Base-by-base conservation (phyloP, 2,329 filamentous ascomycete genomes). In the Ophiosphaerella narmari region DNA sequence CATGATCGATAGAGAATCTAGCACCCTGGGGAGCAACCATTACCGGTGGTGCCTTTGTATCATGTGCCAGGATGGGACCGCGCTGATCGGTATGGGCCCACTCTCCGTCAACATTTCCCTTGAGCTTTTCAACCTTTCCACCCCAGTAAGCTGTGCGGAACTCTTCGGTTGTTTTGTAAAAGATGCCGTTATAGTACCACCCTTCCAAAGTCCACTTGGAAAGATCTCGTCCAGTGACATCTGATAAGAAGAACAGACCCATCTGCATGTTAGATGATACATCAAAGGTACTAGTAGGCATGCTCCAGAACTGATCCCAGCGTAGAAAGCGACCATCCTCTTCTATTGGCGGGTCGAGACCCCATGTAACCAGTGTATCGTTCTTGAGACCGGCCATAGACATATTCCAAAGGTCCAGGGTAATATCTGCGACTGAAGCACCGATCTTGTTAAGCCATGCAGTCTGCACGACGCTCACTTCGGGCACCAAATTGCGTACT, bases 161-260 rank as follows among this genome's bases (percentile, higher is more conserved):
- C 5, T 72, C 74, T 16, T 80, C 72, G 2, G 76, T 77, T 2
- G 77, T 76, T 23, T 73, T 64, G 60, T 82, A 84, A 52, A 78
- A 78, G 13, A 79, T 65, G 39, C 76, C 75, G 52, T 84, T 79
- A 62, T 84, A 84, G 11, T 80, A 74, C 78, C 80, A 82, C 3
- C 78, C 78, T 23, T 75, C 68, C 0, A 82, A 59, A n/a, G 60
- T 68, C 81, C 82, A 84, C 43, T 77, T 67, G 9, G 71, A 72
- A 3, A 78, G 74, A 51, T 84, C 77, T 5, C 79, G 72, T 0
- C 78, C 79, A 0, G 78, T 82, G 1, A 80, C 67, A 52, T 84
- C 77, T 32, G 62, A 50, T 41, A 65, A 66, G 48, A 73, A 65
- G 56, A 66, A 73, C 1, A 81, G 52, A 3, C 75, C 75, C 2